These are phyloP conservation scores for Populus ilicifolia DNA, from an alignment of 345 rosid species.

Conservation along the genomic window DNA sequence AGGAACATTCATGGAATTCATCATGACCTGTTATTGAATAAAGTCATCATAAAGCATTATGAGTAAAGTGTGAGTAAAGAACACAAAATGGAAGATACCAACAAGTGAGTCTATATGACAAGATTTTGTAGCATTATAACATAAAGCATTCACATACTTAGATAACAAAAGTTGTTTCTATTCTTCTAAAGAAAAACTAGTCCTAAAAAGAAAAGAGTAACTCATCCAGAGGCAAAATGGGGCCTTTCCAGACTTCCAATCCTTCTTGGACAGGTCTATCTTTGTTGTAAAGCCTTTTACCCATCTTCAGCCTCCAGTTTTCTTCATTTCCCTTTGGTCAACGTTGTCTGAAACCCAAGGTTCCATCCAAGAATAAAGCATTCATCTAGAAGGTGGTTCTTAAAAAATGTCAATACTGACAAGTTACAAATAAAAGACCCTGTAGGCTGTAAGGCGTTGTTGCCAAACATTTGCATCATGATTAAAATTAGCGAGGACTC, in stretches of 20 bases:
- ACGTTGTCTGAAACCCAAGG: background rate
- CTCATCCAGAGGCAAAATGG: background rate
- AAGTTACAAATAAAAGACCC: background rate
- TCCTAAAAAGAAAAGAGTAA: background rate
- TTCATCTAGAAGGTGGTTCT: background rate
- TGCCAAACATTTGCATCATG: background rate
- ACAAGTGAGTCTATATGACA: background rate
- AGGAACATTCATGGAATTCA: constrained; percentile 99
- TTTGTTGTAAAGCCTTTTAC: background rate
- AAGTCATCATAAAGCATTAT: constrained; percentile 21
- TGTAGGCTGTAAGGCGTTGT: background rate
- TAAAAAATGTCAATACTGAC: background rate
- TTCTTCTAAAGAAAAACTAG: background rate
- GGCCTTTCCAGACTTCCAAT: background rate
- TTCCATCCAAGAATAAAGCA: background rate
- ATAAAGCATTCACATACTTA: background rate
- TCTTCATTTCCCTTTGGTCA: background rate
- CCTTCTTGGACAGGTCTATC: background rate
- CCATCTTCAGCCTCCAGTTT: background rate
- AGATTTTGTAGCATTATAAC: background rate
- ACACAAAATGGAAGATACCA: background rate
- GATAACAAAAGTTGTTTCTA: background rate
- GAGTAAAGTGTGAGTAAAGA: background rate
- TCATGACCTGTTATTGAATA: constrained; percentile 77
- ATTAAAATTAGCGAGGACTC: background rate